Conservation (phyloP, 2,329 filamentous ascomycete species). For the Zarea fungicola region DNA sequence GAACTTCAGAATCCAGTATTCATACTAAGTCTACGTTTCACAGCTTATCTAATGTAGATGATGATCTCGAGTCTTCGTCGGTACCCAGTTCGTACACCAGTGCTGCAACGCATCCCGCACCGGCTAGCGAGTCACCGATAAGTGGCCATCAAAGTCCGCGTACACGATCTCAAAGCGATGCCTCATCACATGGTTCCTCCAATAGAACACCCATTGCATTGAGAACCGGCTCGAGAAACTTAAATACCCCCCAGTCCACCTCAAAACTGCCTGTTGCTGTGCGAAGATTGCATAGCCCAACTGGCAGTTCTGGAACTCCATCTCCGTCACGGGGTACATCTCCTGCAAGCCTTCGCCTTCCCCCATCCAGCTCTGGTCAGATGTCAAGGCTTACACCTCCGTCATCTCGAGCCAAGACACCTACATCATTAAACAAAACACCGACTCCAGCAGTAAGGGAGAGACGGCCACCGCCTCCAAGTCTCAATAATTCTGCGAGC, state of each 20-base stretch:
- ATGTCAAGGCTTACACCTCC: constrained; percentile 31
- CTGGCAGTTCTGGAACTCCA: constrained; percentile 41
- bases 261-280: constrained; percentile 45
- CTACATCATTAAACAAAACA: constrained; percentile 38
- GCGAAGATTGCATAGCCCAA: constrained; percentile 37
- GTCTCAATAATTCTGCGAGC: constrained; percentile 38
- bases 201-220: constrained; percentile 23
- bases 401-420: constrained; percentile 35
- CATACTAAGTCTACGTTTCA: constrained; percentile 44
- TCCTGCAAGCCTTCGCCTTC: constrained; percentile 41
- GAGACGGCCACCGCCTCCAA: constrained; percentile 37
- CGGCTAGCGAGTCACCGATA: constrained; percentile 18
- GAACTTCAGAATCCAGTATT: constrained; percentile 68
- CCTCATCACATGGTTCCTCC: constrained; percentile 34
- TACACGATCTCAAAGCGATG: constrained; percentile 57
- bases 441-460: constrained; percentile 31
- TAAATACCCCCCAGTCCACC: constrained; percentile 25
- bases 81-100: constrained; percentile 61
- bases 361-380: constrained; percentile 36
- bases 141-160: constrained; percentile 29
- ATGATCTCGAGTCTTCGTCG: constrained; percentile 55
- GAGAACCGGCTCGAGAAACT: constrained; percentile 24
- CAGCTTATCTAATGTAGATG: constrained; percentile 48
- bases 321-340: constrained; percentile 53
- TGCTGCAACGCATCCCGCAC: constrained; percentile 20